Evolutionary conservation across 371 early-diverging fungal genomes (phyloP).

Genomic region (Apophysomyces elegans): DNA sequence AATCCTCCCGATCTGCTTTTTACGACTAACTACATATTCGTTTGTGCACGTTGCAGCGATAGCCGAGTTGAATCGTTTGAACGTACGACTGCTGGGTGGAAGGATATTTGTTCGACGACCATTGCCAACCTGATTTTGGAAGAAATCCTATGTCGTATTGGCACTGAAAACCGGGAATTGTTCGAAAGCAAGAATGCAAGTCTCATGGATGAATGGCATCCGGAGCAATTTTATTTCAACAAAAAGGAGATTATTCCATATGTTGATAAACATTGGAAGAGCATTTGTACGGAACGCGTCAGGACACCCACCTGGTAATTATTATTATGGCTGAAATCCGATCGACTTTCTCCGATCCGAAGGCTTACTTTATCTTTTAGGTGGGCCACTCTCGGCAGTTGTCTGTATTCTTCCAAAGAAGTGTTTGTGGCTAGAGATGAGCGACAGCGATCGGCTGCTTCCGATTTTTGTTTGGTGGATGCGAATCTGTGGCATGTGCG

Average conservation of each 20-base stretch:
- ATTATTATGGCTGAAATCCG: background rate
- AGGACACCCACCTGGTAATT: slow-evolving; percentile 67
- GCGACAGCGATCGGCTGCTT: slow-evolving; percentile 65
- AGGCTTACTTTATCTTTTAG: slow-evolving; percentile 18
- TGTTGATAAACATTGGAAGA: slow-evolving; percentile 73
- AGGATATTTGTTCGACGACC: slow-evolving; percentile 69
- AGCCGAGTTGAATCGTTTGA: slow-evolving; percentile 56
- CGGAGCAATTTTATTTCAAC: slow-evolving; percentile 66
- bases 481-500: slow-evolving; percentile 69
- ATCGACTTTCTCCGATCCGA: background rate
- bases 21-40: slow-evolving; percentile 67
- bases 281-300: slow-evolving; percentile 68
- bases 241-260: slow-evolving; percentile 71
- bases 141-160: slow-evolving; percentile 45
- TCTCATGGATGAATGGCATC: slow-evolving; percentile 55
- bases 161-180: slow-evolving; percentile 38
- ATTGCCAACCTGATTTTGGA: slow-evolving; percentile 69
- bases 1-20: slow-evolving; percentile 63
- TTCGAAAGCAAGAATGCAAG: slow-evolving; percentile 59
- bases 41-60: slow-evolving; percentile 51
- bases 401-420: slow-evolving; percentile 67
- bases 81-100: slow-evolving; percentile 73
- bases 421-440: slow-evolving; percentile 66
- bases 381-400: slow-evolving; percentile 72
- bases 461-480: slow-evolving; percentile 66